Conservation (phyloP, 345 rosid genomes). For the Eucalyptus marginata region DNA sequence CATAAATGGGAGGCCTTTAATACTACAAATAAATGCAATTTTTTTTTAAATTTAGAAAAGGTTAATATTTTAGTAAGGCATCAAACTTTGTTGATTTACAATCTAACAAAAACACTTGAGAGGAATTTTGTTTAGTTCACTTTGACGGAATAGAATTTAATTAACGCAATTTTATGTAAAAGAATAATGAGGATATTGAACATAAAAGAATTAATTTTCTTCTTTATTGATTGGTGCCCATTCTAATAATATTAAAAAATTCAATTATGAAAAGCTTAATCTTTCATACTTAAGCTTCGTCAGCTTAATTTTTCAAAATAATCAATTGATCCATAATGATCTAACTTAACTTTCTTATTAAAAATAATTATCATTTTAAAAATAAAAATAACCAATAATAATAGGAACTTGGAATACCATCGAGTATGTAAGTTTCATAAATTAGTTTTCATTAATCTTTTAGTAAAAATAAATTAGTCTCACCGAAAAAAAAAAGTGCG, state of each 20-base stretch:
- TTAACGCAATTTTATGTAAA: accelerated
- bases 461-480: not conserved
- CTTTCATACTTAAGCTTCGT: accelerated
- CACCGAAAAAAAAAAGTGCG: not conserved
- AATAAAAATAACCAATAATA: not conserved
- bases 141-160: not conserved
- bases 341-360: not conserved
- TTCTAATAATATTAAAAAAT: accelerated
- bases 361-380: not conserved
- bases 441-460: not conserved
- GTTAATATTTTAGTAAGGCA: not conserved
- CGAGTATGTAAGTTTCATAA: accelerated
- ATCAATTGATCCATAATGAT: not conserved
- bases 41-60: not conserved
- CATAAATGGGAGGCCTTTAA: not conserved
- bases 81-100: not conserved
- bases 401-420: no score
- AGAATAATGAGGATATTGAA: not conserved
- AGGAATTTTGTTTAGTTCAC: not conserved
- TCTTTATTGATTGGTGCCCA: accelerated
- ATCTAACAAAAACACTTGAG: not conserved
- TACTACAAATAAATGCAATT: not conserved
- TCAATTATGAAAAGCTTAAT: no score
- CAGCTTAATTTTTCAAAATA: not conserved
- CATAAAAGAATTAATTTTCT: not conserved